phyloP scores from a whole-genome alignment of 805 yeast genomes.

The Barnettozyma salicaria region DNA sequence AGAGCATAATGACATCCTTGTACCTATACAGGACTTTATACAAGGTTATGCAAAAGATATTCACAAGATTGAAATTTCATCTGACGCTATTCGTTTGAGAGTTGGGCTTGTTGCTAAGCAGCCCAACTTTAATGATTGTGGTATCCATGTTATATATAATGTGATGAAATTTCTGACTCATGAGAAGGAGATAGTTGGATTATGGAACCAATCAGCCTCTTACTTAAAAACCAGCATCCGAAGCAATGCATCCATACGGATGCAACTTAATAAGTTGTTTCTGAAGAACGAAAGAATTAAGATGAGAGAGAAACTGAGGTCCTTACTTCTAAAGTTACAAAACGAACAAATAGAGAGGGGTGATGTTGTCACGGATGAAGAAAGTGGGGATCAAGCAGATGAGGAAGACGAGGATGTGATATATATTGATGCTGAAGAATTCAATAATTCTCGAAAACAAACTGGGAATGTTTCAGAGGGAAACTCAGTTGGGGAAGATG shows the following conservation, averaged over 20 bases:
- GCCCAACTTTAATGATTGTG: slow-evolving; percentile 89
- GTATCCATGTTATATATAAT: slow-evolving; percentile 82
- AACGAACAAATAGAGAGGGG: slow-evolving; percentile 4
- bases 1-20: slow-evolving; percentile 44
- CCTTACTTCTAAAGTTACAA: background rate
- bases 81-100: slow-evolving; percentile 40
- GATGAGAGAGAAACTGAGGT: slow-evolving; percentile 4
- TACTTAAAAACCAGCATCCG: background rate
- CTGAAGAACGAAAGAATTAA: slow-evolving; percentile 1
- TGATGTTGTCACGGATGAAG: slow-evolving; percentile 5
- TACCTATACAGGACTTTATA: slow-evolving; percentile 53
- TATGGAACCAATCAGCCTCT: slow-evolving; percentile 36
- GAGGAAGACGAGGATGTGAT: slow-evolving; percentile 7
- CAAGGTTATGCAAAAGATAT: slow-evolving; percentile 66
- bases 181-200: slow-evolving; percentile 39
- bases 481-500: background rate
- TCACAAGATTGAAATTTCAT: slow-evolving; percentile 40
- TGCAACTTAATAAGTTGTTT: too few species aligned
- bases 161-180: slow-evolving; percentile 50
- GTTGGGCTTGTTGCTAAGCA: slow-evolving; percentile 71
- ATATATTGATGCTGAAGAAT: slow-evolving; percentile 9
- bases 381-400: background rate
- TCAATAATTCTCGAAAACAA: background rate
- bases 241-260: too few species aligned
- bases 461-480: background rate